Evolutionary conservation across 768 basidiomycete species (phyloP), one percentile per base, ranked within the genome.

Genomic region (Strobilomyces confusus): DNA sequence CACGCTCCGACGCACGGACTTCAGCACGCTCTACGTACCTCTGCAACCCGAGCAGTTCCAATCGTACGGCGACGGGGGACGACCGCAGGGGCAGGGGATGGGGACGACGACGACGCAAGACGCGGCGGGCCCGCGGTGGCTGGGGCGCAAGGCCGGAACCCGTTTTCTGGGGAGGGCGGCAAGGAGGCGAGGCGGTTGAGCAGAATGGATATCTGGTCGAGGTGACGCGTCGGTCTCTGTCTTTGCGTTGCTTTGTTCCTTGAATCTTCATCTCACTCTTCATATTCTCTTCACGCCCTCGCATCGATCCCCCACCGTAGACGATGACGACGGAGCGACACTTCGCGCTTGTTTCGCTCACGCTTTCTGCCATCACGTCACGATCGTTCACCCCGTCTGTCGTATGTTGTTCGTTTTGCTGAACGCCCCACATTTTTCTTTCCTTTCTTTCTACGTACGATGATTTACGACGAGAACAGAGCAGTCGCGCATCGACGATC

Each of bases 21-120:
- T 87, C 34, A 81, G 80, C 38, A 80, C 79, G 52, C 67, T 92
- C 69, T 93, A 84, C 64, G 84, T 84, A 33, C 89, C 91, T 1
- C 80, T 93, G 78, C 91, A 92, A 66, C 86, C 90, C 32, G 90
- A 92, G 23, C 85, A 86, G 59, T 91, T 7, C 6, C 29, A 29
- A 29, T 7, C 29, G 7, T 29, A 29, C 29, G 64, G 72, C 19
- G 67, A 70, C 13, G 62, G 76, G 20, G n/a, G n/a, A n/a, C n/a
- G n/a, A n/a, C n/a, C n/a, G 20, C 40, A 11, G 22, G 40, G 11
- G 59, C 15, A n/a, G 54, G 72, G 13, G 58, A 64, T n/a, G 58
- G 58, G 9, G 23, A 48, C 15, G 34, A 15, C 9, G 22, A 26
- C 55, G 13, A n/a, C 50, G 14, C 65, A 59, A 20, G 54, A 48